Percentiles rank a stretch among this genome's conserved stretches.
phyloP scores from a whole-genome alignment of 495 filamentous ascomycete species.

The Penicillium robsamsonii region DNA sequence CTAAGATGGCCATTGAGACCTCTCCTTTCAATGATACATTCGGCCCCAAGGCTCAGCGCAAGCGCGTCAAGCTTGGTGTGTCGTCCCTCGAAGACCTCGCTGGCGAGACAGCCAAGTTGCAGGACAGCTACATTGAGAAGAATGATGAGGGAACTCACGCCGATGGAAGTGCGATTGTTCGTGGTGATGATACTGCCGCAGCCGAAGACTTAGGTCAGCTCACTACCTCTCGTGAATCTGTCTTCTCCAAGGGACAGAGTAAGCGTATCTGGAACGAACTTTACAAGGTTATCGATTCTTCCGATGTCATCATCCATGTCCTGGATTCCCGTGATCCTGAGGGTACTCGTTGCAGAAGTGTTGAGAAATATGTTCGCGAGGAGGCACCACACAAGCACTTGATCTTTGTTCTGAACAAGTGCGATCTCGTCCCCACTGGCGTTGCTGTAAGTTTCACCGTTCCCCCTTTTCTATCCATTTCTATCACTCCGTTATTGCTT shows the following conservation, averaged over 20 bases:
- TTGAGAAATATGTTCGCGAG: constrained; percentile 90
- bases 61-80: constrained; percentile 84
- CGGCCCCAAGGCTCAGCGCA: constrained; percentile 88
- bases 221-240: constrained; percentile 74
- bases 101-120: constrained; percentile 68
- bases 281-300: constrained; percentile 96
- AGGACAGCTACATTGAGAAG: constrained; percentile 76
- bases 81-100: constrained; percentile 78
- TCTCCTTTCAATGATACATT: constrained; percentile 86
- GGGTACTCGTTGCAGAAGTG: constrained; percentile 80
- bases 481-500: constrained; percentile 14
- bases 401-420: constrained; percentile 92
- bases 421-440: constrained; percentile 88
- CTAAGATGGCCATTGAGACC: constrained; percentile 90
- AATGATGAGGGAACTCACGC: constrained; percentile 68
- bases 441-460: constrained; percentile 78
- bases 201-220: constrained; percentile 47
- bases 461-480: constrained; percentile 11
- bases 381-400: constrained; percentile 96
- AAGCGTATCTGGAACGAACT: constrained; percentile 98
- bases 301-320: constrained; percentile 95
- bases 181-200: constrained; percentile 50
- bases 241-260: constrained; percentile 91
- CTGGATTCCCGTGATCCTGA: constrained; percentile 89
- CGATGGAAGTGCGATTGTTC: constrained; percentile 60